phyloP scores from a whole-genome alignment of 2,329 filamentous ascomycete species.

The Sporothrix phasma region DNA sequence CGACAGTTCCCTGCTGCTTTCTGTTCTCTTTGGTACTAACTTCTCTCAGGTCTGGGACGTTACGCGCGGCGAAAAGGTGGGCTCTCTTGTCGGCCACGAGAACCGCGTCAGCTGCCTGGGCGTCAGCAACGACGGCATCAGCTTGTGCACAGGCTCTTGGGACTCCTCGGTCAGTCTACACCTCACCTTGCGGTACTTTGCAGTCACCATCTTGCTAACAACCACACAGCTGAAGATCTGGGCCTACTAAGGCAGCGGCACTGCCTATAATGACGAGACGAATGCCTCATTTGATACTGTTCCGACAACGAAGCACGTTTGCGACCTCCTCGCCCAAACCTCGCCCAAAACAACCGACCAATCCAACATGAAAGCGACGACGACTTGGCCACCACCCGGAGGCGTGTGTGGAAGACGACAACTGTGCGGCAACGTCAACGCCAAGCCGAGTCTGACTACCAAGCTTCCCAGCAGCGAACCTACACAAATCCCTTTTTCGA shows the following conservation, averaged over 20 bases:
- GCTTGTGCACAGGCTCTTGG: conserved; percentile 98
- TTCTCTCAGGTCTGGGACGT: conserved; percentile 82
- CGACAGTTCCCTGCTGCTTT: too few relatives aligned
- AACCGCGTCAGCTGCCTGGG: conserved; percentile 98
- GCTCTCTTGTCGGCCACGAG: conserved; percentile 92
- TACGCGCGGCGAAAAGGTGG: conserved; percentile 91
- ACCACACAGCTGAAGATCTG: conserved; percentile 67
- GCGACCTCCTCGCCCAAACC: not conserved
- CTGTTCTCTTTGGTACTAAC: conserved; percentile 20
- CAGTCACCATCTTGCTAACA: conserved; percentile 24
- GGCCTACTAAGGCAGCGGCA: conserved; percentile 60
- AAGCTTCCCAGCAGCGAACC: not conserved
- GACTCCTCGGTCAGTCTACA: conserved; percentile 77
- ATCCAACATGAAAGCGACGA: not conserved
- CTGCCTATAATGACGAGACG: conserved; percentile 13
- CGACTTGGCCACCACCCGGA: not conserved
- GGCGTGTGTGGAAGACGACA: not conserved
- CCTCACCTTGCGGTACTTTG: not conserved
- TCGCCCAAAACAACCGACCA: not conserved
- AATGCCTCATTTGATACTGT: conserved; percentile 8
- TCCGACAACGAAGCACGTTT: not conserved
- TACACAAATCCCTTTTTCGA: not conserved
- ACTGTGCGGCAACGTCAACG: not conserved
- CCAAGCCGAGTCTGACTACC: not conserved
- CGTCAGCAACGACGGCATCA: conserved; percentile 98